Conservation (phyloP, 1,139 yeast species). For the Arxiozyma heterogenica region DNA sequence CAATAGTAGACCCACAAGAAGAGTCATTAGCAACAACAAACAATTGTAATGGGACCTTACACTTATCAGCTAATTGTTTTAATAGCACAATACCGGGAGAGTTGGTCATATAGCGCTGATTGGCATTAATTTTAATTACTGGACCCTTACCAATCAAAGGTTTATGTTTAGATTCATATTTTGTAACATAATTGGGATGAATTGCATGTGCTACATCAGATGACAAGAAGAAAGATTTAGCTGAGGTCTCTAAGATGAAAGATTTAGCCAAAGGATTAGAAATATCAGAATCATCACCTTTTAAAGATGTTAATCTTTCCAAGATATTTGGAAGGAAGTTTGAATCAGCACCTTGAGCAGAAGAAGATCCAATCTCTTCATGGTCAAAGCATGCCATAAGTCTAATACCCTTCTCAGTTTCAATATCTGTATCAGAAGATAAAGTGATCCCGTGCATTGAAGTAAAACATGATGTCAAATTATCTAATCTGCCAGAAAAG, state of each 20-base stretch:
- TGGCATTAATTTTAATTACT: conserved; percentile 86
- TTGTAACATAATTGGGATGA: conserved; percentile 78
- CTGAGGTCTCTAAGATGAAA: conserved; percentile 51
- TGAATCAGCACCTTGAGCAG: conserved; percentile 96
- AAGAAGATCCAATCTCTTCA: conserved; percentile 87
- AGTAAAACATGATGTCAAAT: conserved; percentile 77
- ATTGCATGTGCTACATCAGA: conserved; percentile 97
- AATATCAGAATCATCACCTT: conserved; percentile 33
- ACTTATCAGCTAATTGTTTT: conserved; percentile 59
- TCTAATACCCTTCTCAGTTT: conserved; percentile 49
- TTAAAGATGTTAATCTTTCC: conserved; percentile 50
- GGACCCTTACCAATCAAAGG: conserved; percentile 86
- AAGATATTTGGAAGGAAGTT: conserved; percentile 75
- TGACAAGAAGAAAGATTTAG: conserved; percentile 80
- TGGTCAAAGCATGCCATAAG: conserved; percentile 81
- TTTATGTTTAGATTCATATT: conserved; percentile 68
- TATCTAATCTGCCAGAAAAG: conserved; percentile 89
- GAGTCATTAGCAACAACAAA: conserved; percentile 89
- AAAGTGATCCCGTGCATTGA: conserved; percentile 64
- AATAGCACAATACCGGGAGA: conserved; percentile 78
- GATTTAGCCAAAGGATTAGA: conserved; percentile 24
- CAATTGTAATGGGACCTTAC: conserved; percentile 61
- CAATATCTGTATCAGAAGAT: conserved; percentile 38
- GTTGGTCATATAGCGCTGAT: conserved; percentile 91
- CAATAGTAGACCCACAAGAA: conserved; percentile 95